A percentile compares a stretch with the other conserved stretches of the same genome.
Evolutionary conservation across 768 basidiomycete species (phyloP).

Genomic region (Plicaturopsis crispa): DNA sequence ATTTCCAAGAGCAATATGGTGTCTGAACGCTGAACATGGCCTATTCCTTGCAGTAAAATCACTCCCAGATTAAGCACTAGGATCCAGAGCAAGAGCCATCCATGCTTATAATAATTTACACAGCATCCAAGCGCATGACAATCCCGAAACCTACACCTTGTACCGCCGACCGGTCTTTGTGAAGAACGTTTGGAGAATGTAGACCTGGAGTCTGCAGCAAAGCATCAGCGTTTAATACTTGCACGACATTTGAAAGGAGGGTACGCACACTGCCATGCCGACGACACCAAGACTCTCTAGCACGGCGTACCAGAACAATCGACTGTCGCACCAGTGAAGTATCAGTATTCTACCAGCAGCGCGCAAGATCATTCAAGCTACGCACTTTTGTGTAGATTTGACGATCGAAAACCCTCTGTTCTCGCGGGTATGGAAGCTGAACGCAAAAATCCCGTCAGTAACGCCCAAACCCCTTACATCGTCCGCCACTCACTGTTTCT

Average conservation of each 20-base stretch:
- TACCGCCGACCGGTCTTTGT: conserved; percentile 87
- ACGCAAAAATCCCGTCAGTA: not conserved
- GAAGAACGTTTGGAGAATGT: conserved; percentile 93
- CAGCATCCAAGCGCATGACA: not conserved
- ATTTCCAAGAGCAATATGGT: no score
- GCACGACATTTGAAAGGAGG: not conserved
- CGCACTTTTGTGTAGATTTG: conserved; percentile 80
- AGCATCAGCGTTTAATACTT: conserved; percentile 6
- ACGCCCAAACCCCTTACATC: not conserved
- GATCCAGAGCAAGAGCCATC: no score
- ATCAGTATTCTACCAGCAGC: conserved; percentile 4
- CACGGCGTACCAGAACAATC: conserved; percentile 91
- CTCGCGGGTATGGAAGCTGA: conserved; percentile 89
- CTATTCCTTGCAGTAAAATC: no score
- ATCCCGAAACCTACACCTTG: conserved; percentile 53
- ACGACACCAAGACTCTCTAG: conserved; percentile 73
- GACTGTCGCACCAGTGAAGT: conserved; percentile 42
- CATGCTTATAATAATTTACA: no score
- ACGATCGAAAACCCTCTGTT: conserved; percentile 92
- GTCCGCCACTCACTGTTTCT: conserved; percentile 73
- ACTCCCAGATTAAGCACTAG: no score
- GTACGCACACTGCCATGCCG: conserved; percentile 80
- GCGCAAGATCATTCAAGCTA: not conserved
- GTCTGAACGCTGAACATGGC: no score
- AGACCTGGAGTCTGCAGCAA: conserved; percentile 69